Base-by-base conservation (phyloP, 148 eudicot genomes). In the Camellia sinensis region DNA sequence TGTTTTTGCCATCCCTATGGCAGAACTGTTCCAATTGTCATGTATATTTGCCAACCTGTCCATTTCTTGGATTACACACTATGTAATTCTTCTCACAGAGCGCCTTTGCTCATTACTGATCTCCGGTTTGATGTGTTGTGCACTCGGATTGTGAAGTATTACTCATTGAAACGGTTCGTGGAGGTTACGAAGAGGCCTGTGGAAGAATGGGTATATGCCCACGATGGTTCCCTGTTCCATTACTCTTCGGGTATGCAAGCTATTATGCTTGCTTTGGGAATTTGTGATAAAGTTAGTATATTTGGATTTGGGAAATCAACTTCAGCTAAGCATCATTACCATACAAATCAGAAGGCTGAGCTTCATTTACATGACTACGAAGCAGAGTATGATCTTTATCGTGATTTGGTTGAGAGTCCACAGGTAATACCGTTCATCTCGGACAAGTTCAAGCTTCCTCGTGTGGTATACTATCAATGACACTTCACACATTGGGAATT, bases 171-270 rank as follows among this genome's bases (percentile, higher is more conserved):
- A 80, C 68, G 91, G 63, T 95, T 91, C 78, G 83, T 83, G 65
- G 84, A 79, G 69, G 79, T 11, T 19, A 79, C 53, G 41, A 78
- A 82, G 67, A 93, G 83, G 87, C 82, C 85, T 48, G 12, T 89
- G 2, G 92, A 87, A 61, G 81, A 83, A 18, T 95, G 97, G 98
- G 88, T 73, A 8, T 45, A 84, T 7, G 85, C 93, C 29, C 97
- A 93, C 52, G 98, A 87, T 6, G 97, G 97, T 8, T 52, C 84
- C n/a, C 67, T 88, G 73, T 95, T 95, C 80, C 98, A 95, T 83
- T 93, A 95, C 87, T 95, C 98, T 46, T 95, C 97, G 0, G 98
- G 97, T 61, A 89, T 93, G 97, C 98, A 95, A 80, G 98, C 98
- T 10, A 90, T 95, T 63, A 84, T 90, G 91, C 78, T 95, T 62